Evolutionary conservation across 805 yeast species (phyloP).

Genomic region (Kregervanrija fluxuum): DNA sequence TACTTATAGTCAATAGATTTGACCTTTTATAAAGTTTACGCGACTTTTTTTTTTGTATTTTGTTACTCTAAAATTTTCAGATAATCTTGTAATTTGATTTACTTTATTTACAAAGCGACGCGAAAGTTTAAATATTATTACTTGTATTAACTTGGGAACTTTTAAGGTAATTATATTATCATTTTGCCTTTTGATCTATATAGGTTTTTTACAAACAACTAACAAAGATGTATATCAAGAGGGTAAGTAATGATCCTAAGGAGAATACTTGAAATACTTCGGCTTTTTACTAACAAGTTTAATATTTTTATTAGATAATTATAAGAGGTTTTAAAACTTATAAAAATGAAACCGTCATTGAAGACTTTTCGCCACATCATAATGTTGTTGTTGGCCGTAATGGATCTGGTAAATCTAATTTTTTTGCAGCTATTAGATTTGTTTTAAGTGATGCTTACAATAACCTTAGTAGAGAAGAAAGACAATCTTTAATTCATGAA

Average conservation of each 20-base stretch:
- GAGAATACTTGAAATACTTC: not conserved
- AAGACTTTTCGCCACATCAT: constrained; percentile 68
- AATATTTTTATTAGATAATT: constrained; percentile 34
- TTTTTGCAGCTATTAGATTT: constrained; percentile 91
- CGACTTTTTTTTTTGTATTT: not conserved
- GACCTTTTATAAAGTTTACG: too few species aligned
- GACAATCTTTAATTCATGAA: constrained; percentile 83
- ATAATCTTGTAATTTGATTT: too few species aligned
- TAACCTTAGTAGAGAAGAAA: constrained; percentile 74
- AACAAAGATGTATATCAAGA: constrained; percentile 20
- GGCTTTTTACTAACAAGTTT: not conserved
- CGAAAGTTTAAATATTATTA: not conserved
- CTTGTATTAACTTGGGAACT: too few species aligned
- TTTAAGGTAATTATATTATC: too few species aligned
- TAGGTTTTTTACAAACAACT: too few species aligned
- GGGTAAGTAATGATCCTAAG: constrained; percentile 16
- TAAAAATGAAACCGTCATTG: constrained; percentile 73
- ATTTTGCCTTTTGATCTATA: too few species aligned
- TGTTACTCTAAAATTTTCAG: not conserved
- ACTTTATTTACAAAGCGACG: too few species aligned
- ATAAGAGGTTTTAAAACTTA: constrained; percentile 94
- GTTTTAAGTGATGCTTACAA: constrained; percentile 87
- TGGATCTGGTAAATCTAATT: constrained; percentile 96
- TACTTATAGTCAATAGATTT: too few species aligned
- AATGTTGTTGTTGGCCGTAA: constrained; percentile 88